Evolutionary conservation across 306 rosid species (phyloP).

Genomic region (Glycine latifolia): DNA sequence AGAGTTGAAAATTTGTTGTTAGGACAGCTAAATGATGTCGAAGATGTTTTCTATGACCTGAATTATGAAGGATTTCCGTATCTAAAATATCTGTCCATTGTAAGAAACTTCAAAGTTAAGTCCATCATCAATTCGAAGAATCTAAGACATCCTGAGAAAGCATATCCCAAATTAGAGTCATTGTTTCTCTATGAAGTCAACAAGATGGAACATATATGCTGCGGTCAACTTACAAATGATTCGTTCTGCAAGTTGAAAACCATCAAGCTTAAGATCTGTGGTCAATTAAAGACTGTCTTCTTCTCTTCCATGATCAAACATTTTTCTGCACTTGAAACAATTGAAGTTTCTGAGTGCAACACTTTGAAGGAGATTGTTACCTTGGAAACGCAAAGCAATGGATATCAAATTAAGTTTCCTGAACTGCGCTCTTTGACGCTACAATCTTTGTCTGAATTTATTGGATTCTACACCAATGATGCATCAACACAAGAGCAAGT

Average conservation of each 20-base stretch:
- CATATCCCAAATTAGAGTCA: neutral
- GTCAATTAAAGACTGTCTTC: neutral
- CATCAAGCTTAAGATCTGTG: neutral
- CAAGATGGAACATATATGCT: neutral
- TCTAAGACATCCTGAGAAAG: neutral
- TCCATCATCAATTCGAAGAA: neutral
- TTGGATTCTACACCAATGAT: neutral
- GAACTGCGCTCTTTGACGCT: neutral
- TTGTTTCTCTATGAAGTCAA: neutral
- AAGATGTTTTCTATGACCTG: neutral
- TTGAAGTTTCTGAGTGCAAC: slow-evolving; percentile 3
- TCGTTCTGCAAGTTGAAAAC: neutral
- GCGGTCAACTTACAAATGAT: neutral
- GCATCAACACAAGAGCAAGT: too few relatives aligned
- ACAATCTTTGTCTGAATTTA: neutral
- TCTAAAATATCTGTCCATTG: neutral
- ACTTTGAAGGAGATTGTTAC: slow-evolving; percentile 3
- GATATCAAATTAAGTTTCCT: neutral
- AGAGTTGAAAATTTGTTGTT: neutral
- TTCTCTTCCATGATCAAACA: neutral
- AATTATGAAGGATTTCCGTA: neutral
- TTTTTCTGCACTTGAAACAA: neutral
- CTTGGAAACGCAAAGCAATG: neutral
- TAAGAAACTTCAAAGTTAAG: neutral
- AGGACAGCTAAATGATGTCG: neutral